Conservation (phyloP, 2,329 filamentous ascomycete genomes). For the Talaromyces amestolkiae region DNA sequence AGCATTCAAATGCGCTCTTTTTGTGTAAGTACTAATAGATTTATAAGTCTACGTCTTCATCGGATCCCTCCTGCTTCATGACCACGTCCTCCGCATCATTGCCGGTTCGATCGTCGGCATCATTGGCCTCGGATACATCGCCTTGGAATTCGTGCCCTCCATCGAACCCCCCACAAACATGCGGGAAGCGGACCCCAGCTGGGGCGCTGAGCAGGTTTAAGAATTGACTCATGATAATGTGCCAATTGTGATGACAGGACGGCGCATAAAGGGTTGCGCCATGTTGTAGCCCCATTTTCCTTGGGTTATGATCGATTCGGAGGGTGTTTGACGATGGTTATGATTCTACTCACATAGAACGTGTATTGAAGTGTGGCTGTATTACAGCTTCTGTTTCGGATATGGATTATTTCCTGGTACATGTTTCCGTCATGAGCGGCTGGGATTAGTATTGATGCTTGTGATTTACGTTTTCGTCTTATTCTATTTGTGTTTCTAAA, state of each 20-base stretch:
- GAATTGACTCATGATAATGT: not conserved
- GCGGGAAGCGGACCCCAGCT: constrained; percentile 72
- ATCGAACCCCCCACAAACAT: constrained; percentile 80
- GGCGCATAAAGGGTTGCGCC: not conserved
- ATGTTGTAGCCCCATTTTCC: no score
- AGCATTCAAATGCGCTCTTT: not conserved
- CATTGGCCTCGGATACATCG: constrained; percentile 73
- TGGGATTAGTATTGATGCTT: not conserved
- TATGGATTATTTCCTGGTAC: constrained; percentile 1
- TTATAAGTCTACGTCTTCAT: constrained; percentile 88
- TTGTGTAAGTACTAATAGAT: not conserved
- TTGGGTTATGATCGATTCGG: not conserved
- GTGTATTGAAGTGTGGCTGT: not conserved
- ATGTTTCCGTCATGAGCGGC: not conserved
- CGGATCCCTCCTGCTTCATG: constrained; percentile 76
- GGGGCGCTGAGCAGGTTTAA: constrained; percentile 76
- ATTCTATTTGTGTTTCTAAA: not conserved
- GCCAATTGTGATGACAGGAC: not conserved
- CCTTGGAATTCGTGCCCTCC: constrained; percentile 72
- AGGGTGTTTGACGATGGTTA: constrained; percentile 3
- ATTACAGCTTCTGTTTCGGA: not conserved
- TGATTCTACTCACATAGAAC: constrained; percentile 5
- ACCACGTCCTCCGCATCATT: constrained; percentile 65
- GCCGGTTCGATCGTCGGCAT: constrained; percentile 75
- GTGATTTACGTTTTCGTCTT: not conserved